These are phyloP conservation scores for Skeletonema marinoi DNA, from an alignment of 108 stramenopile genomes.

Conservation along the genomic window DNA sequence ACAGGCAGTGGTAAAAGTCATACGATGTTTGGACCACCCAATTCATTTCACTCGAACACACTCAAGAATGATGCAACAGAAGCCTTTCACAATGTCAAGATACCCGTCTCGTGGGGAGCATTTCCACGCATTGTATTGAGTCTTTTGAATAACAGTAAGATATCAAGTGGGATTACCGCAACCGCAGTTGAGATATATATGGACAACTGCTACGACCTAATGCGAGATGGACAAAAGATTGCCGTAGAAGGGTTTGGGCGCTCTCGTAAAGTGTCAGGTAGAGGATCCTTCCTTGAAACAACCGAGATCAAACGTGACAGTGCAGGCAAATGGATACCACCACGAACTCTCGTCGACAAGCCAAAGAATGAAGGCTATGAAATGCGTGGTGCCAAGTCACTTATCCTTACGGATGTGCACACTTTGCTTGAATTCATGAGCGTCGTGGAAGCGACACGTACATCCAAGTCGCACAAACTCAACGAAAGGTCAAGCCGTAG, in stretches of 20 bases:
- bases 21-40: neutral
- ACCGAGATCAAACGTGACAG: neutral
- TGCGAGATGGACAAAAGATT: conserved; percentile 1
- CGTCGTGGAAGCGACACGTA: neutral
- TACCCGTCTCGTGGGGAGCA: neutral
- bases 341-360: neutral
- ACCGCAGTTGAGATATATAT: neutral
- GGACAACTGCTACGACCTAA: neutral
- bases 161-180: neutral
- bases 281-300: neutral
- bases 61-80: neutral
- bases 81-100: neutral
- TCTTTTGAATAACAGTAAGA: neutral
- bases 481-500: neutral
- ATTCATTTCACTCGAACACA: neutral
- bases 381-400: neutral
- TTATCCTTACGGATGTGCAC: neutral
- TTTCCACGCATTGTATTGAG: neutral
- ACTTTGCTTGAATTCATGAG: neutral
- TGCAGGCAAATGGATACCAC: neutral
- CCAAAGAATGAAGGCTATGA: neutral
- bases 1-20: neutral
- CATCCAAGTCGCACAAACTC: neutral
- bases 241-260: neutral
- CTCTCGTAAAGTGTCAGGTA: neutral